Percentiles rank a stretch among this genome's conserved stretches.
Conservation (phyloP, 495 filamentous ascomycete genomes). For the Podospora didyma region DNA sequence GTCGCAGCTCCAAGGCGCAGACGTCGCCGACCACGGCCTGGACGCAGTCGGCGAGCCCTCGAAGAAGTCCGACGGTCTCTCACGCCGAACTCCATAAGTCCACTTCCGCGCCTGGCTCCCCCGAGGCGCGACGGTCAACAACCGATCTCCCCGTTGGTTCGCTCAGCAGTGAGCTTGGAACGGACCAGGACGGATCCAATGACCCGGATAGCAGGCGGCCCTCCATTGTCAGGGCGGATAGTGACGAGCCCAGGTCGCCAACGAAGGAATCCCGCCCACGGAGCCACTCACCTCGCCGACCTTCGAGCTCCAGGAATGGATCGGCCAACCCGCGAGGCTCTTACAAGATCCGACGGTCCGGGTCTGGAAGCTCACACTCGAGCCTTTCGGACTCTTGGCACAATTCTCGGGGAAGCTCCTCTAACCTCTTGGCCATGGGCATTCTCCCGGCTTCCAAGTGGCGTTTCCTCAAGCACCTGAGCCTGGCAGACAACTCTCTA, state of each 20-base stretch:
- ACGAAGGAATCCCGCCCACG: constrained; percentile 49
- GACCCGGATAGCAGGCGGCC: constrained; percentile 33
- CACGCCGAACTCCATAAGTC: constrained; percentile 53
- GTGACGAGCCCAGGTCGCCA: constrained; percentile 36
- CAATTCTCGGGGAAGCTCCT: constrained; percentile 58
- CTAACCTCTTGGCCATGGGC: constrained; percentile 62
- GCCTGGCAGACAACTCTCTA: constrained; percentile 85
- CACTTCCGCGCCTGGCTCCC: constrained; percentile 62
- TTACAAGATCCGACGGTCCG: constrained; percentile 74
- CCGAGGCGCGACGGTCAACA: constrained; percentile 47
- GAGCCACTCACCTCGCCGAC: constrained; percentile 77
- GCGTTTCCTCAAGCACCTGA: constrained; percentile 88
- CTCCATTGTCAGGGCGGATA: constrained; percentile 35
- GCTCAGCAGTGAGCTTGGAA: constrained; percentile 38
- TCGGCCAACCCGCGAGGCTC: constrained; percentile 59
- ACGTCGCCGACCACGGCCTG: constrained; percentile 69
- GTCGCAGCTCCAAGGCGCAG: constrained; percentile 80
- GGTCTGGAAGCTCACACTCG: constrained; percentile 89
- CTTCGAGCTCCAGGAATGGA: constrained; percentile 64
- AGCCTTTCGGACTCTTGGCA: constrained; percentile 71
- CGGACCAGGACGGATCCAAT: constrained; percentile 28
- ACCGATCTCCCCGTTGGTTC: constrained; percentile 44
- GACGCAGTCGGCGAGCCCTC: constrained; percentile 57
- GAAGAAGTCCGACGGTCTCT: constrained; percentile 51
- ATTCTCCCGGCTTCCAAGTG: constrained; percentile 81